A percentile compares a stretch with the other conserved stretches of the same genome.
phyloP scores from a whole-genome alignment of 2,329 filamentous ascomycete genomes.

The Cladosporium phlei region DNA sequence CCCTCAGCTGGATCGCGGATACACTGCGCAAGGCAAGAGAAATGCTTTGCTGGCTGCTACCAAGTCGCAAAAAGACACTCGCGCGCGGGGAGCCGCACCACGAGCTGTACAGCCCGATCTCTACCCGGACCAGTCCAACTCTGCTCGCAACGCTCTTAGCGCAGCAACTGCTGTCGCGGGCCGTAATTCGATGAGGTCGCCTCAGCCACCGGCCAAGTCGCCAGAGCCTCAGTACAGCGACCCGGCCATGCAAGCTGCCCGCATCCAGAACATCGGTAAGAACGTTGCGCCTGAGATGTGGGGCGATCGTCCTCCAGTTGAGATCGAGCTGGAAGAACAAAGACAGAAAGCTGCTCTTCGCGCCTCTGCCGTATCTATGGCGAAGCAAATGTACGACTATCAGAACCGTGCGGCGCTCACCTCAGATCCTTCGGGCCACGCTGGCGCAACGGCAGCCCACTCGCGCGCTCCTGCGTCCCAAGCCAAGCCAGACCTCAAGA shows the following conservation, averaged over 20 bases:
- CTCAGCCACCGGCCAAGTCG: conserved; percentile 24
- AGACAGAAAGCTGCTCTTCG: conserved; percentile 67
- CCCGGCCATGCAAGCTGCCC: conserved; percentile 54
- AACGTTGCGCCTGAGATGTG: conserved; percentile 74
- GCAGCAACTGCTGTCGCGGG: conserved; percentile 69
- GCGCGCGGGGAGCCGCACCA: conserved; percentile 61
- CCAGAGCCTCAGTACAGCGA: conserved; percentile 42
- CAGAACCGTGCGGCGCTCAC: conserved; percentile 36
- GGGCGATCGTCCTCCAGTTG: conserved; percentile 67
- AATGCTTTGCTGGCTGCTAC: conserved; percentile 71
- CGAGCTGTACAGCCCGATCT: conserved; percentile 36
- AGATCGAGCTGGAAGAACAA: conserved; percentile 68
- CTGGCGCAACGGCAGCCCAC: conserved; percentile 27
- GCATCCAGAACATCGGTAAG: conserved; percentile 59
- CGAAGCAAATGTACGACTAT: conserved; percentile 76
- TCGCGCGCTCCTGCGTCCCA: conserved; percentile 28
- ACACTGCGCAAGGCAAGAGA: conserved; percentile 50
- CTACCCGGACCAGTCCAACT: conserved; percentile 56
- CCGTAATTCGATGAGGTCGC: conserved; percentile 37
- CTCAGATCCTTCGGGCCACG: conserved; percentile 19
- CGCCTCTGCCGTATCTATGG: conserved; percentile 84
- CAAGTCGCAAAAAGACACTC: conserved; percentile 62
- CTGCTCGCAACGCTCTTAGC: conserved; percentile 64
- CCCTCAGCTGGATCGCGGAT: conserved; percentile 43
- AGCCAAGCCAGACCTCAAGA: conserved; percentile 46